Conservation (phyloP, 257 asterid genomes). For the Solanum verrucosum region DNA sequence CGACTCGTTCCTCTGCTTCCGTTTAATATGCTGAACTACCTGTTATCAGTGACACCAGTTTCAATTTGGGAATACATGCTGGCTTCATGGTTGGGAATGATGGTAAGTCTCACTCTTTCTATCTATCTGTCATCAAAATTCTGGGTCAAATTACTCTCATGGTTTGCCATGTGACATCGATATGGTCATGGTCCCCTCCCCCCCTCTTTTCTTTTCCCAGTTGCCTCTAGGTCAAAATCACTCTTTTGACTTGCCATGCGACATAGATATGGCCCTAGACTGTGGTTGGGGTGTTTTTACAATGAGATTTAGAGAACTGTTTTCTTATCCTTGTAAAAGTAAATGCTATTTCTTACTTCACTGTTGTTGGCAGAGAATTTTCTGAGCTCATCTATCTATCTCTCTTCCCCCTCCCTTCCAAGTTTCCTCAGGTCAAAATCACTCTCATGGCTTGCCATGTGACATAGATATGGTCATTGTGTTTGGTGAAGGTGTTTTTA, state of each 20-base stretch:
- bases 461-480: not conserved
- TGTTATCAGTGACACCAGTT: conserved; percentile 90
- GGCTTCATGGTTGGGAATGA: conserved; percentile 99
- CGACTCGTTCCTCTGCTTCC: conserved; percentile 96
- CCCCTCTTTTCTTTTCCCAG: not conserved
- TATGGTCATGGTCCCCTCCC: not conserved
- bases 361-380: not conserved
- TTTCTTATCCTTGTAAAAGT: not conserved
- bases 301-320: not conserved
- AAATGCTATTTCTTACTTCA: not conserved
- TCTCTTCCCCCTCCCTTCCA: not conserved
- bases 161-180: not conserved
- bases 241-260: not conserved
- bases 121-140: not conserved
- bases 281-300: not conserved
- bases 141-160: not conserved
- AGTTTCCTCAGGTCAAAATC: not conserved
- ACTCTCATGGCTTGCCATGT: not conserved
- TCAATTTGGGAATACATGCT: conserved; percentile 72
- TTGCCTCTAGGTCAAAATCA: not conserved
- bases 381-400: not conserved
- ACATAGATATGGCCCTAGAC: not conserved
- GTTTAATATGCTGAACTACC: conserved; percentile 92
- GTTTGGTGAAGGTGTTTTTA: not conserved
- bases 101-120: conserved; percentile 37